Evolutionary conservation across 371 early-diverging fungal species (phyloP).

Genomic region (Mortierella sp.): DNA sequence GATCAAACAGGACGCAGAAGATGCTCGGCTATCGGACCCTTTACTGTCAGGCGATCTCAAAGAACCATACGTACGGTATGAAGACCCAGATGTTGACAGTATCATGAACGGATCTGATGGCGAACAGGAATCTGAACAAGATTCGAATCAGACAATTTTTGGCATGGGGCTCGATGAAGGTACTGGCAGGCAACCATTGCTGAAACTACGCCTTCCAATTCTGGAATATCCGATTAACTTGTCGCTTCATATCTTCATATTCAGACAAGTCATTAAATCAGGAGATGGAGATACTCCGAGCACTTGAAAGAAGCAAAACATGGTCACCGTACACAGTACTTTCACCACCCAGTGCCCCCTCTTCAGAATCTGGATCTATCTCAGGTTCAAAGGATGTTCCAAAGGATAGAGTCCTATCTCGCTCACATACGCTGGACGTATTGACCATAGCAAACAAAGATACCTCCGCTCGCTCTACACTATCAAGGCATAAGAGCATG

Average conservation of each 20-base stretch:
- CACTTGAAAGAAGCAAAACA: conserved; percentile 32
- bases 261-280: conserved; percentile 26
- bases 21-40: background rate
- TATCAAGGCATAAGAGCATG: conserved; percentile 34
- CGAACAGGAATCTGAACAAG: conserved; percentile 10
- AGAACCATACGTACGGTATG: conserved; percentile 1
- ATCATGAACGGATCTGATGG: conserved; percentile 32
- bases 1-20: conserved; percentile 17
- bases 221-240: background rate
- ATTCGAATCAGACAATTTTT: background rate
- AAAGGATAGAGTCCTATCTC: conserved; percentile 26
- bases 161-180: conserved; percentile 30
- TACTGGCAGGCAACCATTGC: background rate
- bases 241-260: too few relatives aligned
- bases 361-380: background rate
- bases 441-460: conserved; percentile 11
- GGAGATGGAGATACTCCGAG: conserved; percentile 29
- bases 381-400: conserved; percentile 8
- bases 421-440: conserved; percentile 26
- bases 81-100: conserved; percentile 30
- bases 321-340: conserved; percentile 42
- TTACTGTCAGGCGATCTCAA: background rate
- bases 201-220: too few relatives aligned
- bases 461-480: background rate
- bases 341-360: background rate